phyloP scores from a whole-genome alignment of 176 grass and related monocot species.

The Phragmites australis region DNA sequence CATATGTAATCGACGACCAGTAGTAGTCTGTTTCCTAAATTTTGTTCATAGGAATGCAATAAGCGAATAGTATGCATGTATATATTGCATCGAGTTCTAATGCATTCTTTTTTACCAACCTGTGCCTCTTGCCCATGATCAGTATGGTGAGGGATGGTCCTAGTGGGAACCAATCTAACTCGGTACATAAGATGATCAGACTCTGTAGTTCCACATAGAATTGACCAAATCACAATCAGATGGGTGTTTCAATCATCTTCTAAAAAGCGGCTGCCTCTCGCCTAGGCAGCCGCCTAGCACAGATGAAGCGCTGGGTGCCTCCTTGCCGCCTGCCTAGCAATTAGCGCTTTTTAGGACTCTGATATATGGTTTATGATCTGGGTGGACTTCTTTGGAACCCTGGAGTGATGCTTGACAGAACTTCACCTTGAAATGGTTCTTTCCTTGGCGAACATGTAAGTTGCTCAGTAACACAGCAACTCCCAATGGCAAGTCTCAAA shows the following conservation, averaged over 20 bases:
- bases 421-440: background rate
- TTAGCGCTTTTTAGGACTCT: background rate
- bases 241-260: no score
- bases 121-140: background rate
- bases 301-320: background rate
- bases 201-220: no score
- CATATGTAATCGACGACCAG: slow-evolving; percentile 68
- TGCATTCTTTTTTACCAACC: slow-evolving; percentile 22
- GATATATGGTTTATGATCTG: background rate
- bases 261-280: no score
- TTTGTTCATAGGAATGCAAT: slow-evolving; percentile 47
- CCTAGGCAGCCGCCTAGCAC: no score
- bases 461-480: background rate
- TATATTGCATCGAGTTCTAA: slow-evolving; percentile 15
- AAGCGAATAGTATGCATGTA: slow-evolving; percentile 25
- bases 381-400: background rate
- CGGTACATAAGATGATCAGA: background rate
- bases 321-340: background rate
- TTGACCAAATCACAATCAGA: background rate
- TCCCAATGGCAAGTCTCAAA: no score
- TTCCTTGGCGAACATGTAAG: no score
- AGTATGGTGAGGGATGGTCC: background rate
- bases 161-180: background rate
- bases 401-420: background rate
- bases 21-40: slow-evolving; percentile 34